phyloP scores from a whole-genome alignment of 2,329 filamentous ascomycete species.

The Arthrobotrys sinensis region DNA sequence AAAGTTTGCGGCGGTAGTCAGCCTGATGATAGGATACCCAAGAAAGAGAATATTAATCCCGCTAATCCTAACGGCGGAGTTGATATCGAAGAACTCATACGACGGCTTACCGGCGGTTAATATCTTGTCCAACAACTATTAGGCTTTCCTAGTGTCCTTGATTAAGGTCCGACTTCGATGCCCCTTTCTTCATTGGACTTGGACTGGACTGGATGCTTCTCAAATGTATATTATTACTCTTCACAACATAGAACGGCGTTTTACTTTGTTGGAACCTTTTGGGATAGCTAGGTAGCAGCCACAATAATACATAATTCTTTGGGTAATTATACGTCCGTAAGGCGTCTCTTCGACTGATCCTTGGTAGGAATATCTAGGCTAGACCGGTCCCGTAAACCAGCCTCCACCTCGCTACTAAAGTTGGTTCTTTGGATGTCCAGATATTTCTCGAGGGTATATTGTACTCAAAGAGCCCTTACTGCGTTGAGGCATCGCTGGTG shows the following conservation, averaged over 20 bases:
- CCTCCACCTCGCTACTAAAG: no score
- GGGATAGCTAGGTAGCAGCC: background rate
- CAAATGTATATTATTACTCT: slow-evolving; percentile 23
- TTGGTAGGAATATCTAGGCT: background rate
- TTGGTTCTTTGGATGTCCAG: no score
- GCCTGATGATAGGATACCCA: background rate
- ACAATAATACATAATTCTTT: slow-evolving; percentile 18
- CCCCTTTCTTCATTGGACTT: background rate
- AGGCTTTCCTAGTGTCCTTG: background rate
- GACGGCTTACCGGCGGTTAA: slow-evolving; percentile 45
- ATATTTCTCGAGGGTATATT: no score
- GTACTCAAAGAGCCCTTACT: no score
- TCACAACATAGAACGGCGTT: slow-evolving; percentile 17
- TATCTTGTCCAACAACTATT: background rate
- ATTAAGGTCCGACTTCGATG: background rate
- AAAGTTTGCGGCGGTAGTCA: slow-evolving; percentile 38
- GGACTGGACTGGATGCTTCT: background rate
- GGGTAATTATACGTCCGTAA: background rate
- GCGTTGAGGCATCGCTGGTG: no score
- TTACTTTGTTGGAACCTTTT: slow-evolving; percentile 11
- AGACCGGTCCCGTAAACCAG: no score
- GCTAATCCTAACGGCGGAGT: slow-evolving; percentile 30
- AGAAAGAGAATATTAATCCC: slow-evolving; percentile 53
- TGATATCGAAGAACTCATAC: slow-evolving; percentile 58
- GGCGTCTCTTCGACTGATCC: background rate